Evolutionary conservation across 805 yeast genomes (phyloP), one percentile per base, ranked within the genome.

Genomic region (Torulaspora microellipsoides): DNA sequence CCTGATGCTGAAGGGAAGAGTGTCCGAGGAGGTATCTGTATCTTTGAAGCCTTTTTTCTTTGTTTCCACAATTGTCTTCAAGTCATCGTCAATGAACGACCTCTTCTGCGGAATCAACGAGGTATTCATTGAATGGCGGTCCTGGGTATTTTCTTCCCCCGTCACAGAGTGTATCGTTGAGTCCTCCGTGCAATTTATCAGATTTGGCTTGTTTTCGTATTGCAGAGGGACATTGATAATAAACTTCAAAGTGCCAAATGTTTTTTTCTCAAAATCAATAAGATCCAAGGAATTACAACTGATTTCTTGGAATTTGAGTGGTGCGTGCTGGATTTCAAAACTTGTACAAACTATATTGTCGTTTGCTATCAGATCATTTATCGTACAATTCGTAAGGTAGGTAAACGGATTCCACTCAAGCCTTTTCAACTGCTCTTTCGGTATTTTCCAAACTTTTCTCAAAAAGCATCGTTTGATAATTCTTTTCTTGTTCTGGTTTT

Each of bases 381-480:
- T 8, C 12, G 38, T 25, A 5, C 13, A 14, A 11, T 30, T 32
- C 4, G 14, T 36, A 2, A 37, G 13, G 30, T 32, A 31, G 15
- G 30, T 34, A 31, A 59, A 49, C 7, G 62, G 62, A 30, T 53
- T 38, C 63, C 63, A 57, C 7, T 45, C 40, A 31, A 55, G 33
- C 8, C 33, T 27, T 32, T 42, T 53, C 15, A 52, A 8, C 14
- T 35, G 34, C 7, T 31, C 36, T 34, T 47, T 53, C 2, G 46
- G 36, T 7, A 57, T n/a, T 34, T 34, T 38, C 64, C 63, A 58
- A 8, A 25, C 31, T 15, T 37, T 36, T 11, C 20, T 33, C 3
- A 23, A 11, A 8, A 9, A 17, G n/a, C 23, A 4, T 15, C 20
- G 3, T 17, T 33, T 27, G 15, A 1, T 25, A 4, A 25, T 12